Percentiles rank a stretch among this genome's conserved stretches.
These are phyloP conservation scores for Hemileccinum rubropunctum DNA, from an alignment of 768 basidiomycete species.

Conservation along the genomic window DNA sequence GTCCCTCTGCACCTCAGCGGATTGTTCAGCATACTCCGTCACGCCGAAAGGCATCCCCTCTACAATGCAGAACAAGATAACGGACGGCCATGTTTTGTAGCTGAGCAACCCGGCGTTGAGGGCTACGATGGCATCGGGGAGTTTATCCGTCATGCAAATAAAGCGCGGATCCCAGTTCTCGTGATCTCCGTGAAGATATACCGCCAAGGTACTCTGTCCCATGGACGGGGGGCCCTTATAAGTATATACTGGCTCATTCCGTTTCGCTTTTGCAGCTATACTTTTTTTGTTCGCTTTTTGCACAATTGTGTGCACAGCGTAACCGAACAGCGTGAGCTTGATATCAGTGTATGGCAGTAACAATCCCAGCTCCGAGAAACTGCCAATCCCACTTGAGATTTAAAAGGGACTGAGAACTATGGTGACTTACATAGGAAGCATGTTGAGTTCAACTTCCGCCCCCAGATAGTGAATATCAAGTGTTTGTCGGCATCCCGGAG, in stretches of 20 bases:
- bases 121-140: slow-evolving; percentile 43
- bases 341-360: slow-evolving; percentile 45
- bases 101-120: slow-evolving; percentile 39
- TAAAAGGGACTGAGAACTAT: not conserved
- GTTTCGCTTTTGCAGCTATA: slow-evolving; percentile 31
- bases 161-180: slow-evolving; percentile 28
- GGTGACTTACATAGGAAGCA: slow-evolving; percentile 38
- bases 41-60: slow-evolving; percentile 32
- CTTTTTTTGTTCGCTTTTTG: slow-evolving; percentile 31
- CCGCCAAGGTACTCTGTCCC: slow-evolving; percentile 38
- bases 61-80: slow-evolving; percentile 30
- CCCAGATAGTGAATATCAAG: slow-evolving; percentile 39
- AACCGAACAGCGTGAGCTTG: slow-evolving; percentile 41
- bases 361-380: slow-evolving; percentile 46
- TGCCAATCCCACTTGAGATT: slow-evolving; percentile 11
- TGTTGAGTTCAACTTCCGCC: slow-evolving; percentile 39
- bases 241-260: slow-evolving; percentile 28
- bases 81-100: slow-evolving; percentile 37
- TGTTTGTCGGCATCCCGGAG: slow-evolving; percentile 21
- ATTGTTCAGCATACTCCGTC: slow-evolving; percentile 38
- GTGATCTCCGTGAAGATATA: slow-evolving; percentile 33
- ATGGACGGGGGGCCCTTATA: slow-evolving; percentile 37
- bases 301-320: slow-evolving; percentile 29
- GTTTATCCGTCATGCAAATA: slow-evolving; percentile 10
- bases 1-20: slow-evolving; percentile 30